Evolutionary conservation across 805 yeast species (phyloP), one percentile per base, ranked within the genome.

Genomic region (Kockiozyma suomiensis): DNA sequence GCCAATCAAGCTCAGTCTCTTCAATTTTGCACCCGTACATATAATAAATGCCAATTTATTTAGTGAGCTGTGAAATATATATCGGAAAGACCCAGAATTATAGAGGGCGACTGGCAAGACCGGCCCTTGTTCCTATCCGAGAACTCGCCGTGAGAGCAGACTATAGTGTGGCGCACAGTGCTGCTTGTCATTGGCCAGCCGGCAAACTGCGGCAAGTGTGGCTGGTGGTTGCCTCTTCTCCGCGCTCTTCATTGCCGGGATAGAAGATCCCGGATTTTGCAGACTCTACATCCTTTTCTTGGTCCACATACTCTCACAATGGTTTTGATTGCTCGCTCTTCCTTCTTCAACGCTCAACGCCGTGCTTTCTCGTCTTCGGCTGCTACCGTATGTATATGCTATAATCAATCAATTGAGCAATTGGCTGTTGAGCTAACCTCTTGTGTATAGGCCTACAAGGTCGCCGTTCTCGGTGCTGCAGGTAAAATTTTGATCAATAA

Each of bases 391-490:
- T n/a, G 66, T 63, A 3, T 12, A 17, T n/a, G 25, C 25, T 43
- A 15, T 10, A 2, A 25, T 12, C 12, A 3, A 13, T 12, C 7
- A 12, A 4, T 40, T 43, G 15, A 5, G 48, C 21, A 42, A 21
- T 33, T 21, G 32, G n/a, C n/a, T n/a, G n/a, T n/a, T n/a, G n/a
- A n/a, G n/a, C 51, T 45, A 21, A 37, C 41, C 1, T 33, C 28
- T 33, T 8, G 17, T 42, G 17, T 43, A 32, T 32, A 61, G 66
- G 70, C 74, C 62, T 64, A 72, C 64, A 90, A 90, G 79, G 96
- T 89, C 55, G 82, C 96, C 64, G 92, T 91, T 63, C 81, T 86
- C 66, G 97, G 97, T 70, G 97, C 97, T 40, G 66, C 64, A 33
- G 66, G 65, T 61, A 41, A 32, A 62, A 43, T 8, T 7, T 23